Conservation (phyloP, 768 basidiomycete species). For the Russula sp. region DNA sequence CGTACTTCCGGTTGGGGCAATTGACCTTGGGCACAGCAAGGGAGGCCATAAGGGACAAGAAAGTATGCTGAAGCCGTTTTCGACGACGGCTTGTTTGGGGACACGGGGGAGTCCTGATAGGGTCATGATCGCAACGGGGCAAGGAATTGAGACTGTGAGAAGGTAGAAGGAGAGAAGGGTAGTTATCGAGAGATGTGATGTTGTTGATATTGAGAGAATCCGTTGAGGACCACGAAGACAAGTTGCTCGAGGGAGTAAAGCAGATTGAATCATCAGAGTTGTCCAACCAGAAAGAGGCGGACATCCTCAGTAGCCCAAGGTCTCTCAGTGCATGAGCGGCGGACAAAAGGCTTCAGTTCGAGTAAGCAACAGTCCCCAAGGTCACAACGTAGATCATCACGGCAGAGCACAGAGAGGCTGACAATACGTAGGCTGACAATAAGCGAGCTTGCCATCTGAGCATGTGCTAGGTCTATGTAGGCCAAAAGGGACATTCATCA, state of each 20-base stretch:
- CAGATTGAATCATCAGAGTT: slow-evolving; percentile 21
- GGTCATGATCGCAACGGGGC: slow-evolving; percentile 6
- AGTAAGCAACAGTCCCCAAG: neutral
- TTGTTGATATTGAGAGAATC: slow-evolving; percentile 20
- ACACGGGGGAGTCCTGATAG: slow-evolving; percentile 9
- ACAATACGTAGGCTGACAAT: slow-evolving; percentile 7
- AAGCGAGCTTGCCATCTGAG: neutral
- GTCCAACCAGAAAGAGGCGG: slow-evolving; percentile 23
- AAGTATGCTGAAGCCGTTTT: neutral
- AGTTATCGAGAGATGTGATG: slow-evolving; percentile 13
- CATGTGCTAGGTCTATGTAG: neutral
- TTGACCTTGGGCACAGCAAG: slow-evolving; percentile 17
- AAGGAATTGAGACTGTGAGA: slow-evolving; percentile 19
- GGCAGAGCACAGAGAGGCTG: neutral
- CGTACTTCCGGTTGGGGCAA: slow-evolving; percentile 6
- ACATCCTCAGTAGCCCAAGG: slow-evolving; percentile 14
- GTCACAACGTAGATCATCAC: neutral
- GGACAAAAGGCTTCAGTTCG: slow-evolving; percentile 1
- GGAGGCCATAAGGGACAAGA: slow-evolving; percentile 20
- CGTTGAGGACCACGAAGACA: slow-evolving; percentile 12
- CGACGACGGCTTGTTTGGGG: slow-evolving; percentile 2
- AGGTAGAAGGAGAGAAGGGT: slow-evolving; percentile 20
- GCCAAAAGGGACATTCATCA: neutral
- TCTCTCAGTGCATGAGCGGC: slow-evolving; percentile 14
- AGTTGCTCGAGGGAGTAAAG: slow-evolving; percentile 18